Evolutionary conservation across 352 stramenopile genomes (phyloP), one percentile per base, ranked within the genome.

Genomic region (Phytopythium boreale): DNA sequence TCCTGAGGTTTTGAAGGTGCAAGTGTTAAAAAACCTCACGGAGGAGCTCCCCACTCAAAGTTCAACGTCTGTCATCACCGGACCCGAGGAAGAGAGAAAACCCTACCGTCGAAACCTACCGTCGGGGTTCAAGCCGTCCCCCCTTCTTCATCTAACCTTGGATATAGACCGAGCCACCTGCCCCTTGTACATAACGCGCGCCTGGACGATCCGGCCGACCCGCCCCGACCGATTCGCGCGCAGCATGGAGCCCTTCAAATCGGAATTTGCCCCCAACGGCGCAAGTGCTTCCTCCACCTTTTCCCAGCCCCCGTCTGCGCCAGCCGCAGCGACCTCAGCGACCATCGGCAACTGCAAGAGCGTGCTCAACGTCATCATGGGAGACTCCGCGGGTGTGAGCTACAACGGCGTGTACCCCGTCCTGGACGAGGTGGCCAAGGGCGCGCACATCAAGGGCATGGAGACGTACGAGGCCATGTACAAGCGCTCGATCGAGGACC

Each of bases 401-500:
- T 59, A 69, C 51, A 69, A 67, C 57, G 68, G 68, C 26, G 68
- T 58, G 26, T 58, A 58, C 51, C 51, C 51, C 9, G 74, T 85
- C 49, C 70, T 87, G 64, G 56, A 69, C 11, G 52, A 67, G 24
- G 76, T 76, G 34, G 78, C 70, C 1, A 63, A 74, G 62, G 71
- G 72, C 47, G 80, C 83, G 22, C 82, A 89, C 62, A 61, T 92
- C 63, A 53, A 84, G 63, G 77, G 80, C 66, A 69, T 81, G 61
- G 66, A 72, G 17, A 59, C 75, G 68, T 93, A 94, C 72, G 63
- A 90, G 46, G 65, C 67, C 43, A 66, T 89, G 67, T 93, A 97
- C 79, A 76, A 89, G 67, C 70, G 80, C 59, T 95, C 85, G 56
- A 64, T 96, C n/a, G 77, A 84, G 41, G 76, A 98, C 66, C 83